Conservation (phyloP, 106 monocot species). For the Acorus calamus region DNA sequence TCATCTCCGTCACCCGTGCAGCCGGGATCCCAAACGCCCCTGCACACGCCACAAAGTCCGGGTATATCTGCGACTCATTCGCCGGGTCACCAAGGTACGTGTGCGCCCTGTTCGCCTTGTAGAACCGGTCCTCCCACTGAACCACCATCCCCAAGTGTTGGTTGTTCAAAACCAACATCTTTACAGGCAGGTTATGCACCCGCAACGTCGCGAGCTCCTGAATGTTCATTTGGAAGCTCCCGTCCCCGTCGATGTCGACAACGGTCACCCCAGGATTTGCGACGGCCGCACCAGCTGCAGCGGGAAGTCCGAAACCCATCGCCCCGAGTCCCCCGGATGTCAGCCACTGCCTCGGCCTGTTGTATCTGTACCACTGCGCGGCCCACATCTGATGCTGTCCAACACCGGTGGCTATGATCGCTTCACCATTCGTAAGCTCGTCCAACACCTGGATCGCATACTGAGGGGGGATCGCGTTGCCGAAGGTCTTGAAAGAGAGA, state of each 20-base stretch:
- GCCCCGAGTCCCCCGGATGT: constrained; percentile 77
- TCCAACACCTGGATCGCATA: constrained; percentile 67
- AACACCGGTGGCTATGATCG: constrained; percentile 79
- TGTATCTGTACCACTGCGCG: constrained; percentile 69
- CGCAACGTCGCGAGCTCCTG: constrained; percentile 76
- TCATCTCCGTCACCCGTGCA: constrained; percentile 58
- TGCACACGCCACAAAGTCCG: constrained; percentile 73
- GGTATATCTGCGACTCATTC: constrained; percentile 56
- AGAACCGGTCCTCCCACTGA: constrained; percentile 90
- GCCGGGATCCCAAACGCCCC: constrained; percentile 71
- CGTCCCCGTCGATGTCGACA: constrained; percentile 88
- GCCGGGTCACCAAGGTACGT: constrained; percentile 72
- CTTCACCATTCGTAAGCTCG: constrained; percentile 75
- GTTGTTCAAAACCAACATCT: constrained; percentile 80
- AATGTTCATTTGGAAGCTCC: constrained; percentile 86
- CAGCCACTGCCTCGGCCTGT: constrained; percentile 63
- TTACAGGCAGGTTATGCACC: constrained; percentile 73
- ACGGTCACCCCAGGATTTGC: constrained; percentile 70
- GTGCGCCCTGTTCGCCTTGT: constrained; percentile 73
- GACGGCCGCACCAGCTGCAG: constrained; percentile 89
- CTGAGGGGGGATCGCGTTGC: constrained; percentile 64
- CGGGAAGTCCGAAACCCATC: constrained; percentile 93
- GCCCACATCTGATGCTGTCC: constrained; percentile 99
- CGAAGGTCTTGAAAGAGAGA: constrained; percentile 59
- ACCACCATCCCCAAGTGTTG: constrained; percentile 96